A percentile compares a stretch with the other conserved stretches of the same genome.
These are phyloP conservation scores for Monilinia fructicola DNA, from an alignment of 2,329 filamentous ascomycete genomes.

Conservation along the genomic window DNA sequence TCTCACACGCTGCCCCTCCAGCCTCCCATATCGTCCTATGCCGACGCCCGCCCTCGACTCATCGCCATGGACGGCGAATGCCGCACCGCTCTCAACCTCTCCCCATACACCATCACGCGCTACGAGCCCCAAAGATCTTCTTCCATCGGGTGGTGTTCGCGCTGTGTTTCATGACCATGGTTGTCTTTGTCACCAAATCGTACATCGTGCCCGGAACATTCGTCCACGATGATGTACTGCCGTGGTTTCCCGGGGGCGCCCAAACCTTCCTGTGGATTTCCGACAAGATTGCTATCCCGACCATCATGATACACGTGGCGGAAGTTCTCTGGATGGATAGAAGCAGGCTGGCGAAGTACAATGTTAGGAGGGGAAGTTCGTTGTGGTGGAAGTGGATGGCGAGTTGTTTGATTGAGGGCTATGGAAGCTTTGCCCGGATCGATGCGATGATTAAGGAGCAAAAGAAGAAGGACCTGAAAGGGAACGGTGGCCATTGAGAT, in stretches of 20 bases:
- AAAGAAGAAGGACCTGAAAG: slow-evolving; percentile 42
- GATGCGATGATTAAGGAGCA: slow-evolving; percentile 50
- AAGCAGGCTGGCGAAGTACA: slow-evolving; percentile 49
- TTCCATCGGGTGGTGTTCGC: slow-evolving; percentile 55
- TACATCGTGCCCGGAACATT: slow-evolving; percentile 54
- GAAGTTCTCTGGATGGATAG: slow-evolving; percentile 60
- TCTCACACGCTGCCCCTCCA: slow-evolving; percentile 59
- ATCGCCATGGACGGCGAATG: slow-evolving; percentile 69
- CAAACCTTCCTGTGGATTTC: slow-evolving; percentile 59
- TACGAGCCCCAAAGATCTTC: slow-evolving; percentile 42
- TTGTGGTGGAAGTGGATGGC: slow-evolving; percentile 58
- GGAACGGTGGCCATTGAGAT: slow-evolving; percentile 11
- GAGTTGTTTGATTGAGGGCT: slow-evolving; percentile 56
- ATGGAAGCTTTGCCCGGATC: slow-evolving; percentile 51
- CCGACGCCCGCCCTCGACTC: slow-evolving; percentile 67
- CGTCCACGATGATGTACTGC: slow-evolving; percentile 52
- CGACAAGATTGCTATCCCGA: slow-evolving; percentile 55
- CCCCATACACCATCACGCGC: slow-evolving; percentile 44
- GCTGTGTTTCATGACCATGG: slow-evolving; percentile 54
- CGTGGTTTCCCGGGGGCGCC: slow-evolving; percentile 57
- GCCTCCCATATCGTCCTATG: slow-evolving; percentile 67
- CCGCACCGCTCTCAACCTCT: slow-evolving; percentile 58
- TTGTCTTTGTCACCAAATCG: slow-evolving; percentile 50
- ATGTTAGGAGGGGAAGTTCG: slow-evolving; percentile 45
- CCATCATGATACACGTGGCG: slow-evolving; percentile 62